A percentile compares a stretch with the other conserved stretches of the same genome.
Evolutionary conservation across 495 filamentous ascomycete species (phyloP).

Genomic region (Evernia prunastri): DNA sequence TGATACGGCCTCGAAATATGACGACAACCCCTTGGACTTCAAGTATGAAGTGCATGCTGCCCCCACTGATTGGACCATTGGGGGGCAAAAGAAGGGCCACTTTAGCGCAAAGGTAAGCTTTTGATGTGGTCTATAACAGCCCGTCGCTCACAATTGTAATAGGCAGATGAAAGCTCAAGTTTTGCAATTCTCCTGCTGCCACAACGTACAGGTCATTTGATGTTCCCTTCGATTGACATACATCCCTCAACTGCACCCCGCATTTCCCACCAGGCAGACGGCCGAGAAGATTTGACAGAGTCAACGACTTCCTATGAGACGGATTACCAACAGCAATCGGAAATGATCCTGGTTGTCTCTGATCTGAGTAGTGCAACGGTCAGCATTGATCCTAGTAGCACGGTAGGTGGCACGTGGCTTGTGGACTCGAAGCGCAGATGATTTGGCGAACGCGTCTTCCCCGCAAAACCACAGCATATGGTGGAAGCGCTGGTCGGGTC

Average conservation of each 20-base stretch:
- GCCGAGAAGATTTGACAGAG: conserved; percentile 19
- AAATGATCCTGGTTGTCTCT: conserved; percentile 69
- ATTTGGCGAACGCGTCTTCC: conserved; percentile 46
- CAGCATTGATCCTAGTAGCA: conserved; percentile 60
- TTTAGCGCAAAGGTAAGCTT: conserved; percentile 51
- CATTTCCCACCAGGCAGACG: conserved; percentile 27
- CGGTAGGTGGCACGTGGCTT: conserved; percentile 56
- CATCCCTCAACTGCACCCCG: background rate
- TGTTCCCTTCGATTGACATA: conserved; percentile 74
- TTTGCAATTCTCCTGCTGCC: conserved; percentile 70
- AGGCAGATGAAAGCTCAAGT: conserved; percentile 41
- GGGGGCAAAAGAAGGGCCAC: conserved; percentile 69
- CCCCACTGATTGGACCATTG: conserved; percentile 74
- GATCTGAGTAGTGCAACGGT: conserved; percentile 70
- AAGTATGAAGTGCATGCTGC: conserved; percentile 75
- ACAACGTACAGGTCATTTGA: conserved; percentile 64
- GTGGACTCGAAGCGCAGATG: conserved; percentile 16
- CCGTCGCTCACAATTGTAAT: conserved; percentile 20
- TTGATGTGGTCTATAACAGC: conserved; percentile 26
- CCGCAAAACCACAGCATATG: too few relatives aligned
- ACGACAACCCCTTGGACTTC: conserved; percentile 60
- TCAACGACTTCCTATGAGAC: conserved; percentile 59
- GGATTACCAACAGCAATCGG: conserved; percentile 68
- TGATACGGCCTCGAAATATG: conserved; percentile 28
- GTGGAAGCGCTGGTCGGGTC: background rate